phyloP scores from a whole-genome alignment of 495 filamentous ascomycete species.

The Xylaria bambusicola region DNA sequence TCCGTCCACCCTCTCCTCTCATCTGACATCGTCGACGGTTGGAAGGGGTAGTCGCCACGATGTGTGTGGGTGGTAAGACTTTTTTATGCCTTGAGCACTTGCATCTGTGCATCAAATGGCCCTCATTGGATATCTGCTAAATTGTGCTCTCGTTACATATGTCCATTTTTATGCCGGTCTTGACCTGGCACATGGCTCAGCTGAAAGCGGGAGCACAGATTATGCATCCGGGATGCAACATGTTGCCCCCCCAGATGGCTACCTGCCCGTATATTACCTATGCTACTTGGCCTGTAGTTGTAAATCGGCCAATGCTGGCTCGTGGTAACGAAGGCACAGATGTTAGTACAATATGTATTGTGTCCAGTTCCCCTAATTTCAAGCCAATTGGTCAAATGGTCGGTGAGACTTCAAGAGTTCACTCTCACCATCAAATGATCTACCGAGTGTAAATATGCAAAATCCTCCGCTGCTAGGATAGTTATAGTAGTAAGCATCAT shows the following conservation, averaged over 20 bases:
- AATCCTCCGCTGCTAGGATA: not conserved
- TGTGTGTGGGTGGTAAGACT: slow-evolving; percentile 3
- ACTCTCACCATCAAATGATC: no score
- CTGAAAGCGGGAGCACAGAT: slow-evolving; percentile 7
- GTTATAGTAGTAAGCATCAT: not conserved
- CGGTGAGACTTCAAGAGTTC: not conserved
- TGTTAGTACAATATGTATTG: not conserved
- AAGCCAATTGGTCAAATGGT: not conserved
- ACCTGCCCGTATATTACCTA: no score
- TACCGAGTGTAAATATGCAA: no score
- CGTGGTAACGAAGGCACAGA: not conserved
- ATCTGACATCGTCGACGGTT: no score
- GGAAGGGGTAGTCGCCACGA: not conserved
- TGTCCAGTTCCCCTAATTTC: not conserved
- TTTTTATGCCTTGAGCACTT: slow-evolving; percentile 5
- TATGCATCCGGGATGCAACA: slow-evolving; percentile 8
- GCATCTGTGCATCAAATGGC: not conserved
- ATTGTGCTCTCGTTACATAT: not conserved
- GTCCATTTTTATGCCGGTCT: not conserved
- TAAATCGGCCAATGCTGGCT: not conserved
- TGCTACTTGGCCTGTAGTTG: not conserved
- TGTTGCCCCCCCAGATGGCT: not conserved
- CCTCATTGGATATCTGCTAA: slow-evolving; percentile 2
- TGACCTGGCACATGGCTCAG: slow-evolving; percentile 6
- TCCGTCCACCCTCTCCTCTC: not conserved